These are phyloP conservation scores for Nicotiana otophora DNA, from an alignment of 257 asterid genomes.

Conservation along the genomic window DNA sequence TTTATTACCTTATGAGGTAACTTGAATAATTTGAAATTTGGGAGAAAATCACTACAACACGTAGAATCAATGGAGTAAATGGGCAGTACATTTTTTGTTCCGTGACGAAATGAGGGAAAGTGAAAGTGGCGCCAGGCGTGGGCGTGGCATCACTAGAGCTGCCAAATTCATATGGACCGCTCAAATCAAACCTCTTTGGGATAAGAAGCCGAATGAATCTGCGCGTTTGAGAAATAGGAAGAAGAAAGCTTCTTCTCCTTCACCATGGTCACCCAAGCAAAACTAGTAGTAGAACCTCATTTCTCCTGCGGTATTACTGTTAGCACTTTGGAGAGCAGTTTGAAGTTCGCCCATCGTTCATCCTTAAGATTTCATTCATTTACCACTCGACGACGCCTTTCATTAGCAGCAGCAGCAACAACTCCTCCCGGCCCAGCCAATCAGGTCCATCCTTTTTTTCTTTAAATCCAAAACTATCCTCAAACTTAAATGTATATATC, in stretches of 20 bases:
- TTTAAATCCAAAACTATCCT: not conserved
- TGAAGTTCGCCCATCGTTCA: not conserved
- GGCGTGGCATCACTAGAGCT: conserved; percentile 34
- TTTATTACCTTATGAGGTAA: not conserved
- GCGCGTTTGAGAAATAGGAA: not conserved
- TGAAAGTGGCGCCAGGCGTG: not conserved
- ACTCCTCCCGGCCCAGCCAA: not conserved
- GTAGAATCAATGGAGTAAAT: not conserved
- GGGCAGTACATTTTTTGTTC: no score
- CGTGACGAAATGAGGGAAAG: no score
- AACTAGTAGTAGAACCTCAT: not conserved
- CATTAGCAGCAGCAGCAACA: not conserved
- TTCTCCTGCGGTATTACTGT: not conserved
- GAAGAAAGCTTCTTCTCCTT: not conserved
- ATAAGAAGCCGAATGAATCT: not conserved
- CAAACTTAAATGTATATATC: not conserved
- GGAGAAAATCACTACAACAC: not conserved
- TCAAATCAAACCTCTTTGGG: not conserved
- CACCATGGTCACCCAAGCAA: not conserved
- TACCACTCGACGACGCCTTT: not conserved
- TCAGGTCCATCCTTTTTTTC: not conserved
- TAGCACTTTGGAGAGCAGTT: not conserved
- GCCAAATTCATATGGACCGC: conserved; percentile 18
- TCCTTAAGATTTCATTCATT: not conserved
- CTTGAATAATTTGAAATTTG: not conserved